Conservation (phyloP, 192 early-diverging fungal genomes). For the Cetraspora pellucida region DNA sequence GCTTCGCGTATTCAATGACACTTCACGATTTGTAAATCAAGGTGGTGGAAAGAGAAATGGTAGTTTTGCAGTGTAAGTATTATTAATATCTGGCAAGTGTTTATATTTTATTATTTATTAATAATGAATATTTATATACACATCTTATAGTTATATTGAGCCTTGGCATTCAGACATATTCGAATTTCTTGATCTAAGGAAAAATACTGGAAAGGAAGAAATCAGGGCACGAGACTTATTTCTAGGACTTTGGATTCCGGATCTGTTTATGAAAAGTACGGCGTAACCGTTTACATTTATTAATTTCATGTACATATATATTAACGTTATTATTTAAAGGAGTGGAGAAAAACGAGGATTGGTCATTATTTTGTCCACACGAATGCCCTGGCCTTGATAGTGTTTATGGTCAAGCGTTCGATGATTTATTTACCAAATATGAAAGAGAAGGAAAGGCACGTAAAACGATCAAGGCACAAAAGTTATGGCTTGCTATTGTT, state of each 20-base stretch:
- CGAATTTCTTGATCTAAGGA: slow-evolving; percentile 92
- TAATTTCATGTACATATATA: no score
- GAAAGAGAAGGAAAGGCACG: slow-evolving; percentile 84
- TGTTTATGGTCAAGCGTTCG: slow-evolving; percentile 93
- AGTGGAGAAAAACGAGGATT: slow-evolving; percentile 91
- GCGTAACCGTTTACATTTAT: no score
- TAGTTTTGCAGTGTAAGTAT: slow-evolving; percentile 80
- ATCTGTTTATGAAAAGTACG: slow-evolving; percentile 89
- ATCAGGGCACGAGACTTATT: slow-evolving; percentile 95
- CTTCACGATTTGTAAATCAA: slow-evolving; percentile 98
- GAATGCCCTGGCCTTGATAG: slow-evolving; percentile 91
- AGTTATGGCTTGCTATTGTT: slow-evolving; percentile 95
- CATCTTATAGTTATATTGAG: slow-evolving; percentile 73
- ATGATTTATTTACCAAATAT: slow-evolving; percentile 80
- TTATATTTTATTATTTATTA: no score
- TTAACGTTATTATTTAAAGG: slow-evolving; percentile 35
- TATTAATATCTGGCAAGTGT: no score
- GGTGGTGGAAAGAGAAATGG: slow-evolving; percentile 98
- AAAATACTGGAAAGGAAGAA: slow-evolving; percentile 99
- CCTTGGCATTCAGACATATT: slow-evolving; percentile 99
- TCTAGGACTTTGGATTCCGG: slow-evolving; percentile 96
- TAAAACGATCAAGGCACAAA: slow-evolving; percentile 94
- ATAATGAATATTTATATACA: no score
- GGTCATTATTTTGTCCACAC: slow-evolving; percentile 94
- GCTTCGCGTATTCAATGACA: slow-evolving; percentile 98